These are phyloP conservation scores for Aureobasidium namibiae DNA, from an alignment of 2,329 filamentous ascomycete species.

Conservation along the genomic window DNA sequence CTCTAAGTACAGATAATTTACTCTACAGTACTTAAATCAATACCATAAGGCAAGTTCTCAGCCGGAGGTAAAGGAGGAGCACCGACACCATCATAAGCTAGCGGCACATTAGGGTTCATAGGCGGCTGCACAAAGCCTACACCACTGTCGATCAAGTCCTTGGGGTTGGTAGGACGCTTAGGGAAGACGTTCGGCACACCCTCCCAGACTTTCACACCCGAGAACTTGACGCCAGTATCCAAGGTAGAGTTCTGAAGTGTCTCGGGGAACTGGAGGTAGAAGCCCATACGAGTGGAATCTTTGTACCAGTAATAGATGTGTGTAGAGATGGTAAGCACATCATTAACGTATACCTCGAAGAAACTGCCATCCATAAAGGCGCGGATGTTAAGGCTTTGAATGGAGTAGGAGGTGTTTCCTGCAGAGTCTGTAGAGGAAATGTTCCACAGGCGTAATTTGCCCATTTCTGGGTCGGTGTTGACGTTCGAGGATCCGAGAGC, in stretches of 20 bases:
- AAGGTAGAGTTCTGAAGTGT: background rate
- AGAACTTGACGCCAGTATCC: background rate
- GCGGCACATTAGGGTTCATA: background rate
- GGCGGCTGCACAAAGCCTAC: constrained; percentile 3
- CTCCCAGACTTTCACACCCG: constrained; percentile 9
- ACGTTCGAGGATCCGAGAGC: background rate
- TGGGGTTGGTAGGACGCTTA: background rate
- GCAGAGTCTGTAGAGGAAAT: background rate
- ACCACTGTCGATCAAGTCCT: background rate
- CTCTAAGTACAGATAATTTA: too few relatives aligned
- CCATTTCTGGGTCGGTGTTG: constrained; percentile 9
- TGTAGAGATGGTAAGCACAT: constrained; percentile 5
- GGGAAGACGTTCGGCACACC: constrained; percentile 6
- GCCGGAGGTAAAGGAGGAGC: constrained; percentile 2
- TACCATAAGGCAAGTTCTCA: background rate
- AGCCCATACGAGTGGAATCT: constrained; percentile 9
- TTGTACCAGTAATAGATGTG: constrained; percentile 9
- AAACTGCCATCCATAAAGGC: constrained; percentile 10
- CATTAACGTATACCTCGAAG: constrained; percentile 12
- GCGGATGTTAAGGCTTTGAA: constrained; percentile 1
- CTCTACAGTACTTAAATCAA: background rate
- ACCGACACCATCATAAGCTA: constrained; percentile 8
- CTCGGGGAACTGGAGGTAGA: constrained; percentile 4
- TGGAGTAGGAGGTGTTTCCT: background rate
- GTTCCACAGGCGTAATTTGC: constrained; percentile 4